phyloP scores from a whole-genome alignment of 495 filamentous ascomycete species.

The Podospora pseudocomata region DNA sequence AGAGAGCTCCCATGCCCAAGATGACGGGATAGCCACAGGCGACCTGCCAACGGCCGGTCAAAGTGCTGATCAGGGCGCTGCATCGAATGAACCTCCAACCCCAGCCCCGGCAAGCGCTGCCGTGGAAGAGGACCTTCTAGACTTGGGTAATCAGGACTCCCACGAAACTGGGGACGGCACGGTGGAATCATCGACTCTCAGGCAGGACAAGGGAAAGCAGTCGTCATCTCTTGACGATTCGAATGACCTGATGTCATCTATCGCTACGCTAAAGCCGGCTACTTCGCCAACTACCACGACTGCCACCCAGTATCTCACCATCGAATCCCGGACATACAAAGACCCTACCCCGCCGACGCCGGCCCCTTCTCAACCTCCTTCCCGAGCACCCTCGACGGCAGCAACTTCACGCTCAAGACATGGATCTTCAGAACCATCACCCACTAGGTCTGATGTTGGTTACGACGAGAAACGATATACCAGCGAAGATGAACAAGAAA shows the following conservation, averaged over 20 bases:
- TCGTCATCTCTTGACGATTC: constrained; percentile 18
- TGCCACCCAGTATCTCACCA: constrained; percentile 39
- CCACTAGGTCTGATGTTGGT: constrained; percentile 54
- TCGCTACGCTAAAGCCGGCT: constrained; percentile 49
- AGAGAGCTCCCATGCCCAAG: constrained; percentile 19
- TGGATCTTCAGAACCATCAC: constrained; percentile 47
- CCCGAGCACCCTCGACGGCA: constrained; percentile 48
- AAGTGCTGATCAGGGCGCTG: background rate
- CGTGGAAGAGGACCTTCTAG: constrained; percentile 20
- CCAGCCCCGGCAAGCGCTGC: background rate
- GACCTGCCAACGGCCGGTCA: background rate
- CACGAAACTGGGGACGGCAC: background rate
- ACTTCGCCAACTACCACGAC: constrained; percentile 31
- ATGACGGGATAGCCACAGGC: constrained; percentile 18
- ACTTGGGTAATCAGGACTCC: constrained; percentile 9
- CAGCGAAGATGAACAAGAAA: constrained; percentile 57
- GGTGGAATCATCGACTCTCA: background rate
- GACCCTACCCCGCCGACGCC: constrained; percentile 64
- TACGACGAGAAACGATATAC: constrained; percentile 49
- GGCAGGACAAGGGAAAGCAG: constrained; percentile 11
- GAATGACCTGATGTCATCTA: constrained; percentile 47
- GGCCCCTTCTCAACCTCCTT: constrained; percentile 42
- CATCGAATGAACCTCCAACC: background rate
- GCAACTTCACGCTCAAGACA: constrained; percentile 30
- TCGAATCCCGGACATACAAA: constrained; percentile 51